Percentiles rank a stretch among this genome's conserved stretches.
Conservation (phyloP, 192 early-diverging fungal species). For the Backusella circina region DNA sequence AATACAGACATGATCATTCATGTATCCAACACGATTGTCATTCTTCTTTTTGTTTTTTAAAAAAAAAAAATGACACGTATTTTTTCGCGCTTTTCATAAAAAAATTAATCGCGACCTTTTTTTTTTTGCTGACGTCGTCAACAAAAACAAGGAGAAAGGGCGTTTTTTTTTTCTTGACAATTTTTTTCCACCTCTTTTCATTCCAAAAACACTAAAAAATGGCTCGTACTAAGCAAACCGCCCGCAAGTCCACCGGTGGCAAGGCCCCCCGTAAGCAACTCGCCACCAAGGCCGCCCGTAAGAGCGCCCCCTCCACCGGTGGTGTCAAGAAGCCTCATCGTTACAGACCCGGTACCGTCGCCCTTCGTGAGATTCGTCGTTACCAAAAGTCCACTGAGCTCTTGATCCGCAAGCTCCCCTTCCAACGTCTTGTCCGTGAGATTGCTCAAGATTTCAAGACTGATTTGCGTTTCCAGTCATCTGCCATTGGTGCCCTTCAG, state of each 20-base stretch:
- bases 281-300: conserved; percentile 95
- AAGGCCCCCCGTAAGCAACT: conserved; percentile 96
- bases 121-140: not conserved
- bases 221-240: conserved; percentile 84
- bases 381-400: conserved; percentile 97
- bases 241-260: conserved; percentile 97
- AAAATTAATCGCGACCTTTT: not conserved
- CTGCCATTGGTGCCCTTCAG: conserved; percentile 98
- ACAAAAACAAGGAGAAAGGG: not conserved
- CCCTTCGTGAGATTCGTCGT: conserved; percentile 87
- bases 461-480: conserved; percentile 97
- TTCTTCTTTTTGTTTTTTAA: too few species aligned
- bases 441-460: conserved; percentile 99
- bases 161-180: too few species aligned
- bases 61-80: not conserved
- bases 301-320: conserved; percentile 85
- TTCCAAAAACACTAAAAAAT: conserved; percentile 31
- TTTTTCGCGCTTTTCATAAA: not conserved
- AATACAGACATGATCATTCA: too few species aligned
- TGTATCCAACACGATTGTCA: not conserved
- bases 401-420: conserved; percentile 88
- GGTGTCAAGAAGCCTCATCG: too few species aligned
- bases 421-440: conserved; percentile 96
- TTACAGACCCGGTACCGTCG: conserved; percentile 85
- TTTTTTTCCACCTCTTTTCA: too few species aligned